Evolutionary conservation across 352 stramenopile species (phyloP).

Genomic region (Elongisporangium undulatum): DNA sequence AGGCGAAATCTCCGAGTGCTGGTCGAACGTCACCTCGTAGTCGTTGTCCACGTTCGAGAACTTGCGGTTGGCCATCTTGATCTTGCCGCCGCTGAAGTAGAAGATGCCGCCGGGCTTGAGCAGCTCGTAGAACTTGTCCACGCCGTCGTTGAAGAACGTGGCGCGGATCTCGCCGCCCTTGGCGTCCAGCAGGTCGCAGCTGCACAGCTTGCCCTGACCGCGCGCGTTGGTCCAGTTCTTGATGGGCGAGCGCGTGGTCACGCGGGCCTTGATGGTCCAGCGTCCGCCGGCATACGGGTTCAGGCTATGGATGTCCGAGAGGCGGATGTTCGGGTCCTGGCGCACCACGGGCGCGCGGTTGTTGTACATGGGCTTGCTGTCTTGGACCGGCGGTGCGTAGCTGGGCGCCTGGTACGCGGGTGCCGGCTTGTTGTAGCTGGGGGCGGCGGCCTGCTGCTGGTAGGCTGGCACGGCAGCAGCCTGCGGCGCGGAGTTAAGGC

Average conservation of each 20-base stretch:
- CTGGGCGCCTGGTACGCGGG: constrained; percentile 13
- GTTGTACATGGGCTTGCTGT: constrained; percentile 24
- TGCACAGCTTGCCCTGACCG: constrained; percentile 96
- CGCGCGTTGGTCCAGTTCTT: constrained; percentile 96
- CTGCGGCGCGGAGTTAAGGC: constrained; percentile 23
- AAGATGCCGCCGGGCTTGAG: constrained; percentile 90
- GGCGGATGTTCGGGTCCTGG: constrained; percentile 73
- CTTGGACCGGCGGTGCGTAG: constrained; percentile 19
- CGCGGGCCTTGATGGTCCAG: constrained; percentile 96
- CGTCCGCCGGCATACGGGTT: constrained; percentile 93
- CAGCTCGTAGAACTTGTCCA: constrained; percentile 96
- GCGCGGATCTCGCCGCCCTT: constrained; percentile 95
- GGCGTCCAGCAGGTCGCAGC: constrained; percentile 94
- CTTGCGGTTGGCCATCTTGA: constrained; percentile 98
- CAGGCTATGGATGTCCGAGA: constrained; percentile 86
- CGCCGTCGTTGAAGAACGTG: constrained; percentile 99
- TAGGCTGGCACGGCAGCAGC: constrained; percentile 22
- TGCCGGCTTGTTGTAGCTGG: constrained; percentile 25
- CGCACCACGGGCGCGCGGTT: constrained; percentile 80
- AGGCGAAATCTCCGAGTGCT: constrained; percentile 92
- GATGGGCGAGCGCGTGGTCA: constrained; percentile 92
- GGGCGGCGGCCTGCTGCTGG: constrained; percentile 28
- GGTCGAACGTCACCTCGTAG: constrained; percentile 98
- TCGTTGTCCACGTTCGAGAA: constrained; percentile 96
- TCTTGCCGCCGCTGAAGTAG: constrained; percentile 92